These are phyloP conservation scores for Aspergillus hiratsukae DNA, from an alignment of 2,329 filamentous ascomycete genomes.

Conservation along the genomic window DNA sequence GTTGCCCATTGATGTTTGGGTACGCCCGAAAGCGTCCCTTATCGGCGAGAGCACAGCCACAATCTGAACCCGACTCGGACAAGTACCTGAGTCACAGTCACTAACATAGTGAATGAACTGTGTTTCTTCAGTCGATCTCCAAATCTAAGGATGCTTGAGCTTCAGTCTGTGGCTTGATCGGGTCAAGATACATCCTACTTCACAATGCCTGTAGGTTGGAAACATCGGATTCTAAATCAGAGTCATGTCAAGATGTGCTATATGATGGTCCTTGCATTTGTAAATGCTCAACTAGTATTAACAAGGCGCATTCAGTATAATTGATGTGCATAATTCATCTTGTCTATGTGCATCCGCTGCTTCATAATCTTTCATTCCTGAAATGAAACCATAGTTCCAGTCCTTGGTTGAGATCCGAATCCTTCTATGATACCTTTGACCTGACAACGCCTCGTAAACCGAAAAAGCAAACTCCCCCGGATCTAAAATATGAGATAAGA, in stretches of 20 bases:
- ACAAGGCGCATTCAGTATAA: not conserved
- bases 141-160: too few relatives aligned
- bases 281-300: not conserved
- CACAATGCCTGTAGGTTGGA: too few relatives aligned
- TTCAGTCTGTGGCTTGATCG: too few relatives aligned
- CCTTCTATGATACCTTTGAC: not conserved
- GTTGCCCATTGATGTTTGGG: too few relatives aligned
- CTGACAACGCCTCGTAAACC: not conserved
- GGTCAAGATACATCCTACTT: too few relatives aligned
- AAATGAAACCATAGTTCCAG: not conserved
- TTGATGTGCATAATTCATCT: not conserved
- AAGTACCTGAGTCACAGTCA: not conserved
- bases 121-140: too few relatives aligned
- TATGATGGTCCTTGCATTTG: too few relatives aligned
- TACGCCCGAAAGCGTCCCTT: too few relatives aligned
- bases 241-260: too few relatives aligned
- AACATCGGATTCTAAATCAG: too few relatives aligned
- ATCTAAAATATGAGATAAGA: not conserved
- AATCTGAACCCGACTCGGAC: not conserved
- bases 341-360: not conserved
- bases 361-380: not conserved
- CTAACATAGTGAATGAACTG: not conserved
- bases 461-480: not conserved
- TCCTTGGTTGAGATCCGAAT: not conserved
- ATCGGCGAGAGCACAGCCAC: not conserved